phyloP scores from a whole-genome alignment of 306 rosid genomes.

The Echinosophora koreensis region DNA sequence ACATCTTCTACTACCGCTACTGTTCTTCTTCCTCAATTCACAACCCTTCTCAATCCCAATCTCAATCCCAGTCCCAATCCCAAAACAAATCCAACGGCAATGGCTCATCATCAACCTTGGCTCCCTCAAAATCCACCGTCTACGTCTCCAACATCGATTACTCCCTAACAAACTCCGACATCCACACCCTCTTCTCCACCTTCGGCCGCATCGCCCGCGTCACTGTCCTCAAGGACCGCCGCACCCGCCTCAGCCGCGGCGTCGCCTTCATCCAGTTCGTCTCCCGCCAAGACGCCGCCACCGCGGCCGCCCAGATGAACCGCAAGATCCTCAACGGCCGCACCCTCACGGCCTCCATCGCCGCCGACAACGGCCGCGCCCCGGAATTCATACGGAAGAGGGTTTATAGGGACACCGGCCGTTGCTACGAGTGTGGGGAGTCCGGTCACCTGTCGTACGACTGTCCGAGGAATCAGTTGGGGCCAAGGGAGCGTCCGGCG shows the following conservation, averaged over 20 bases:
- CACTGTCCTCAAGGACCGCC: constrained; percentile 85
- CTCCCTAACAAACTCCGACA: constrained; percentile 89
- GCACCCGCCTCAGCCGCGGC: constrained; percentile 83
- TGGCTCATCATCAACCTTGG: constrained; percentile 47
- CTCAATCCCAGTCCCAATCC: background rate
- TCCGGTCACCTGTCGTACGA: constrained; percentile 84
- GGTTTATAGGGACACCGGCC: constrained; percentile 72
- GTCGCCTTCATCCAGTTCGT: constrained; percentile 90
- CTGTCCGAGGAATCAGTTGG: constrained; percentile 80
- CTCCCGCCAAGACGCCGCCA: constrained; percentile 70
- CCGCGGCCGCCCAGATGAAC: constrained; percentile 64
- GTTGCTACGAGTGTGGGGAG: constrained; percentile 87
- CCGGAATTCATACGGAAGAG: constrained; percentile 79
- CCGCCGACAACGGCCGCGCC: constrained; percentile 90
- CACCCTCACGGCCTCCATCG: constrained; percentile 75
- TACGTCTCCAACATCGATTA: constrained; percentile 86
- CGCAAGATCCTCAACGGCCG: constrained; percentile 77
- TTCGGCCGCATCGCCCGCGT: constrained; percentile 90
- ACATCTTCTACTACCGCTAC: constrained; percentile 78
- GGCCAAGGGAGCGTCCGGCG: constrained; percentile 71
- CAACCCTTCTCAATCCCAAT: background rate
- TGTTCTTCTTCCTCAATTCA: constrained; percentile 49
- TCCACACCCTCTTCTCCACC: constrained; percentile 88
- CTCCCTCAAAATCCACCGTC: constrained; percentile 87
- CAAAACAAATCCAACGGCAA: background rate